Conservation (phyloP, 257 asterid species). For the Nicotiana tomentosiformis region DNA sequence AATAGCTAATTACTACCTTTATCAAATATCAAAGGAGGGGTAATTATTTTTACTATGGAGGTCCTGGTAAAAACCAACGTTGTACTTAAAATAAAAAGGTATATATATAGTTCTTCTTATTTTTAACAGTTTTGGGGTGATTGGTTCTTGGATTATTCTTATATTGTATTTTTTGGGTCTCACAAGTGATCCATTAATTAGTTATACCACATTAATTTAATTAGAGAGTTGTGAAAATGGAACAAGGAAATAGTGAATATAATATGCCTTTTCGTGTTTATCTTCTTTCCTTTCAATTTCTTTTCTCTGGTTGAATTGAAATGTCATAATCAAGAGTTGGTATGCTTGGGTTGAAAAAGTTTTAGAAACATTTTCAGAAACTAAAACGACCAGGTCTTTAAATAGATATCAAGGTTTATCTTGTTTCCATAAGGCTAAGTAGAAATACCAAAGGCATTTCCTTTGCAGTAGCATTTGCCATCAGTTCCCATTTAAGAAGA, state of each 20-base stretch:
- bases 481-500: too few relatives aligned
- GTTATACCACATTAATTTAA: neutral
- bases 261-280: neutral
- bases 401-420: too few relatives aligned
- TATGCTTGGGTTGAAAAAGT: too few relatives aligned
- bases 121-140: neutral
- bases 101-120: neutral
- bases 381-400: too few relatives aligned
- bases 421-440: too few relatives aligned
- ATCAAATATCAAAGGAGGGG: neutral
- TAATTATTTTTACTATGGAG: slow-evolving; percentile 5
- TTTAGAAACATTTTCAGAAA: too few relatives aligned
- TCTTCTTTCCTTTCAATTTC: neutral
- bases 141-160: neutral
- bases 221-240: neutral
- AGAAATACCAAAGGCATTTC: too few relatives aligned
- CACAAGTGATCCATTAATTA: neutral
- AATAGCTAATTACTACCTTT: neutral
- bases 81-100: neutral
- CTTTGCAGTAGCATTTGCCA: too few relatives aligned
- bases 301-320: neutral
- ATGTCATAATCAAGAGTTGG: too few relatives aligned
- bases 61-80: neutral
- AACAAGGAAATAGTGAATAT: neutral
- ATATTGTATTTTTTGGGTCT: neutral